Evolutionary conservation across 495 filamentous ascomycete species (phyloP), one percentile per base, ranked within the genome.

Genomic region (Xylaria acuta): DNA sequence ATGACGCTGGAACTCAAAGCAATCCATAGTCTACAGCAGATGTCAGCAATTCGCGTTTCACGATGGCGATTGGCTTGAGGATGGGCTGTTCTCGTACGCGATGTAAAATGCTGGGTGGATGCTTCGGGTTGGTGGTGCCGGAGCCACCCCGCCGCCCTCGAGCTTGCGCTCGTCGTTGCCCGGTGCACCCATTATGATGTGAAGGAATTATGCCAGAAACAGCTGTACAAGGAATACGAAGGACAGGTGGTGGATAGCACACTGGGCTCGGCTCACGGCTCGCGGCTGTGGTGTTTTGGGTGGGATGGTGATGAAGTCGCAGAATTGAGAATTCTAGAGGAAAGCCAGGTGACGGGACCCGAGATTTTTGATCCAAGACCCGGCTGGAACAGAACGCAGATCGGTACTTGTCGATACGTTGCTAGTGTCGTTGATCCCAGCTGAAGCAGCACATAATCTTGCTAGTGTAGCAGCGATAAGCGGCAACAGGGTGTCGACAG

Each of bases 21-120:
- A 74, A 95, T 95, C 93, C 93, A 95, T 77, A 88, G 81, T 70
- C 92, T 95, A 74, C 43, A 25, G 58, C 49, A 49, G 51, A 34
- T 4, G 58, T 73, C 45, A 69, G 64, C 43, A 16, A 43, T 18
- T 32, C 51, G 41, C 32, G 56, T 41, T 63, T 41, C 12, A 38
- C 41, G 64, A 83, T 74, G 84, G 22, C 64, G 38, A 36, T 43
- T 6, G 43, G 49, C 34, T n/a, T 6, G 51, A 22, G 30, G 72
- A 65, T 41, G 69, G 64, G 27, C 41, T 47, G 69, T 49, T 53
- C 54, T 83, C 92, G 83, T 81, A 95, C 93, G 83, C 85, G 71
- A 95, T 92, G 80, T 95, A 96, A 77, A 94, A 82, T 8, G 91
- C 88, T 67, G 93, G 90, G 80, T 93, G 93, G 62, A 95, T 83